Conservation (phyloP, 176 grass and related monocot species). For the Avena eriantha region DNA sequence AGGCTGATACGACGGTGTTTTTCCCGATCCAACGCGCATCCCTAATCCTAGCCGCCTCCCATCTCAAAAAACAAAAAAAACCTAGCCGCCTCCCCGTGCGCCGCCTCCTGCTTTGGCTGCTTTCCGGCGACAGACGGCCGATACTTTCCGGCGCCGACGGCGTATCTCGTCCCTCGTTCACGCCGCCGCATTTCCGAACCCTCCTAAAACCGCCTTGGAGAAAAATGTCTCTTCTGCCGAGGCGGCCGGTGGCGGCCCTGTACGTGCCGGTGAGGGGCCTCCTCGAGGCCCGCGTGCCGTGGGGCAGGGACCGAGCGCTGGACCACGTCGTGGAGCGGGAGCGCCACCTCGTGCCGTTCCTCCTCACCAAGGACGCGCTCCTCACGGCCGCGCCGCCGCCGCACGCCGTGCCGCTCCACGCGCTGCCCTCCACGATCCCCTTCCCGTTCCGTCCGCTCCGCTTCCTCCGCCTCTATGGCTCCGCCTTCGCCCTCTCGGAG, state of each 20-base stretch:
- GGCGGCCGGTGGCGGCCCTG: conserved; percentile 28
- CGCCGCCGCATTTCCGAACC: conserved; percentile 36
- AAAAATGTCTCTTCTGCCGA: conserved; percentile 29
- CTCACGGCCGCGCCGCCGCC: conserved; percentile 56
- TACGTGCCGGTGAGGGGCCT: conserved; percentile 39
- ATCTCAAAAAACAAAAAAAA: too few species aligned
- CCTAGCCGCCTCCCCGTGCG: too few species aligned
- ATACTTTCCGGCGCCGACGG: too few species aligned
- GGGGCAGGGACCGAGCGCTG: conserved; percentile 75
- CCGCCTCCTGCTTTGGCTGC: too few species aligned
- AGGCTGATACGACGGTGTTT: too few species aligned
- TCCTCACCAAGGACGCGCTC: conserved; percentile 83
- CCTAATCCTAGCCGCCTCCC: too few species aligned
- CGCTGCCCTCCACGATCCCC: conserved; percentile 63
- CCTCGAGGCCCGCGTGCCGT: conserved; percentile 68
- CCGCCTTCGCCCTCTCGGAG: conserved; percentile 63
- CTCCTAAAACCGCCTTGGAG: neutral
- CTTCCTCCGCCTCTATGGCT: conserved; percentile 79
- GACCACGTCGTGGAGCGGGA: conserved; percentile 93
- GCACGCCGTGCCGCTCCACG: conserved; percentile 64
- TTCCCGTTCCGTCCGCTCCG: conserved; percentile 78
- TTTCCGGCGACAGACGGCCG: too few species aligned
- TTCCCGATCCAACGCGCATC: too few species aligned
- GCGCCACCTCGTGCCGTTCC: conserved; percentile 78
- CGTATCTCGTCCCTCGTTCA: too few species aligned